A percentile compares a stretch with the other conserved stretches of the same genome.
Evolutionary conservation across 2,329 filamentous ascomycete genomes (phyloP).

Genomic region (Grosmannia serpens): DNA sequence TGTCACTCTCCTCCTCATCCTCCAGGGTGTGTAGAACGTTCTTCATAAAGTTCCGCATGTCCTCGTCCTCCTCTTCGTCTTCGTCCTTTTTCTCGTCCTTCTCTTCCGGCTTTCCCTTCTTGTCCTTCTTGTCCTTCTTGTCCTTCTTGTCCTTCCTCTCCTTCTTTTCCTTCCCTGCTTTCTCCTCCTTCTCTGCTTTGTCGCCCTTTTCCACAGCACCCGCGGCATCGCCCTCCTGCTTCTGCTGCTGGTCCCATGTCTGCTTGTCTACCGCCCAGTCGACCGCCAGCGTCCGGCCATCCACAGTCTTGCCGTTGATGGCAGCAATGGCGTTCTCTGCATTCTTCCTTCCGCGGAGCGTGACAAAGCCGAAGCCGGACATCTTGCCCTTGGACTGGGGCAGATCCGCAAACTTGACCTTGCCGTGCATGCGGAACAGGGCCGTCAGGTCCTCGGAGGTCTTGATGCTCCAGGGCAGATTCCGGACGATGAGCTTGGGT

Average conservation of each 20-base stretch:
- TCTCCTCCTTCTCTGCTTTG: slow-evolving; percentile 16
- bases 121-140: slow-evolving; percentile 17
- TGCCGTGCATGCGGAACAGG: slow-evolving; percentile 79
- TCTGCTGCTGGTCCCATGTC: slow-evolving; percentile 54
- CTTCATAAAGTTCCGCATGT: slow-evolving; percentile 44
- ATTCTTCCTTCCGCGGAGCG: slow-evolving; percentile 77
- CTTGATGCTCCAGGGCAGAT: slow-evolving; percentile 93
- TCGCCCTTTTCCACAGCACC: slow-evolving; percentile 22
- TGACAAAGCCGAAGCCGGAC: slow-evolving; percentile 86
- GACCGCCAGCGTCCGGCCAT: slow-evolving; percentile 79
- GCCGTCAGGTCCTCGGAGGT: slow-evolving; percentile 65
- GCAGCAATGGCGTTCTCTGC: slow-evolving; percentile 77
- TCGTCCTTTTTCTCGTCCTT: slow-evolving; percentile 17
- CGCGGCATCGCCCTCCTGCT: neutral
- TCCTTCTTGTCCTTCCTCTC: slow-evolving; percentile 14
- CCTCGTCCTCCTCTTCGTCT: slow-evolving; percentile 24
- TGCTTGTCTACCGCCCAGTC: slow-evolving; percentile 95
- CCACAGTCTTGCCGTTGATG: slow-evolving; percentile 82
- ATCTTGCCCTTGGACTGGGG: slow-evolving; percentile 68
- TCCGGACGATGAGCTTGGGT: slow-evolving; percentile 77
- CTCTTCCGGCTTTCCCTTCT: slow-evolving; percentile 17
- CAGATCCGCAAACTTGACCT: slow-evolving; percentile 77
- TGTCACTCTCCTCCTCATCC: slow-evolving; percentile 41
- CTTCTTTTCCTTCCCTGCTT: slow-evolving; percentile 19
- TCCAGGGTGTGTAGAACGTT: slow-evolving; percentile 46